Evolutionary conservation across 495 filamentous ascomycete genomes (phyloP), one percentile per base, ranked within the genome.

Genomic region (Aspergillus affinis): DNA sequence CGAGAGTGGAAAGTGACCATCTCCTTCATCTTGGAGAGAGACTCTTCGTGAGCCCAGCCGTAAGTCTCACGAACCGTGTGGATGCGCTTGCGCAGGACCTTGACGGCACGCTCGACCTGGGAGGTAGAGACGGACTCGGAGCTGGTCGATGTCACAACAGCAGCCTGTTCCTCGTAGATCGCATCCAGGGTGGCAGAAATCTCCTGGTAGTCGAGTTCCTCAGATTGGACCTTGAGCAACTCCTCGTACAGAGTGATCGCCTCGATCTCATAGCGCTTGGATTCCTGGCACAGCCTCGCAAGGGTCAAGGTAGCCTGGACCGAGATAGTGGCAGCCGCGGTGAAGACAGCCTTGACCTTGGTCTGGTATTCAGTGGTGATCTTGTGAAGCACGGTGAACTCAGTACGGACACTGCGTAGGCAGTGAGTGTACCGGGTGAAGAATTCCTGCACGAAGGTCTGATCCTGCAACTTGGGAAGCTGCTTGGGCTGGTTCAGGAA

Each of bases 1-100:
- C 70, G 70, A 19, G 64, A 67, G 59, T 75, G 64, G 61, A 77
- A 75, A 15, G 51, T 65, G 21, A 77, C 60, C 8, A 77, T 65
- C 59, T 75, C 68, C 58, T 72, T 61, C 62, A 75, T 66, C 62
- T 73, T 68, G 44, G 62, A 58, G 6, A 77, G 61, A 21, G 75
- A 75, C 59, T 75, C 75, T 59, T 74, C 69, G 21, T 75, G 73
- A 20, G 73, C 75, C 75, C 75, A 77, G 17, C 75, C 75, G 32
- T 75, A 62, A 18, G 58, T 68, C 63, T 73, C 55, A 9, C 75
- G 73, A 17, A 72, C 55, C 7, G 67, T 60, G 1, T 55, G 64
- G 46, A 75, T 69, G 17, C 75, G 70, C 58, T 73, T 72, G 29
- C 60, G 67, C 54, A 72, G 48, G 19, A 73, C 63, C 51, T 63